These are phyloP conservation scores for Leccinum disarticulatum DNA, from an alignment of 768 basidiomycete genomes.

Conservation along the genomic window DNA sequence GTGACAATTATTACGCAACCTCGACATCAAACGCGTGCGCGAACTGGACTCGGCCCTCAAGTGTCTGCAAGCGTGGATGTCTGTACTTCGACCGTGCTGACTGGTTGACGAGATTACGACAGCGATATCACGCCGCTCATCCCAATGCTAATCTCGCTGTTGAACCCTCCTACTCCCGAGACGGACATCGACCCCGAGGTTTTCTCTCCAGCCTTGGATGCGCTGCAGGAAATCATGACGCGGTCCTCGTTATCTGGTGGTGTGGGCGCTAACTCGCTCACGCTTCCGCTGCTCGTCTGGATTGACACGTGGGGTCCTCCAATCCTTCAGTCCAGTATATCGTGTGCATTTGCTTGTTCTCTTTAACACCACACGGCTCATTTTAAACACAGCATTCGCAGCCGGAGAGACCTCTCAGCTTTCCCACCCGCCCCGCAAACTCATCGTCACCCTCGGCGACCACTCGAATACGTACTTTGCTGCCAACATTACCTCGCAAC, in stretches of 20 bases:
- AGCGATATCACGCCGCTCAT: constrained; percentile 76
- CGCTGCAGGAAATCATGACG: constrained; percentile 75
- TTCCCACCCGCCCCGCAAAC: constrained; percentile 74
- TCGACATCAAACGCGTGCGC: constrained; percentile 27
- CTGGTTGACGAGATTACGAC: constrained; percentile 5
- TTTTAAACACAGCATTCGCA: constrained; percentile 6
- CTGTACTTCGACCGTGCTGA: constrained; percentile 44
- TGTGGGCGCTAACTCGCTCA: constrained; percentile 64
- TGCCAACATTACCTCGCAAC: constrained; percentile 54
- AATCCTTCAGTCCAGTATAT: constrained; percentile 42
- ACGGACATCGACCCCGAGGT: constrained; percentile 45
- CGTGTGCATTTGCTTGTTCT: constrained; percentile 31
- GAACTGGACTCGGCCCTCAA: constrained; percentile 72
- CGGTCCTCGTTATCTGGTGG: constrained; percentile 74
- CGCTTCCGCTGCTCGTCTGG: constrained; percentile 88
- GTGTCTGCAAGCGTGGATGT: constrained; percentile 84
- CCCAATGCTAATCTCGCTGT: constrained; percentile 53
- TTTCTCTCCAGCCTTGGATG: constrained; percentile 67
- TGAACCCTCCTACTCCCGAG: constrained; percentile 32
- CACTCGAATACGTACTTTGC: constrained; percentile 83
- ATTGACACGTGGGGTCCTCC: constrained; percentile 50
- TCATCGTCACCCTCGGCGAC: constrained; percentile 80
- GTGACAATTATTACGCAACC: constrained; percentile 51
- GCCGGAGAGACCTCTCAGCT: constrained; percentile 45
- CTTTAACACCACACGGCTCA: not conserved